Conservation (phyloP, 257 asterid genomes). For the Plantago elongata region DNA sequence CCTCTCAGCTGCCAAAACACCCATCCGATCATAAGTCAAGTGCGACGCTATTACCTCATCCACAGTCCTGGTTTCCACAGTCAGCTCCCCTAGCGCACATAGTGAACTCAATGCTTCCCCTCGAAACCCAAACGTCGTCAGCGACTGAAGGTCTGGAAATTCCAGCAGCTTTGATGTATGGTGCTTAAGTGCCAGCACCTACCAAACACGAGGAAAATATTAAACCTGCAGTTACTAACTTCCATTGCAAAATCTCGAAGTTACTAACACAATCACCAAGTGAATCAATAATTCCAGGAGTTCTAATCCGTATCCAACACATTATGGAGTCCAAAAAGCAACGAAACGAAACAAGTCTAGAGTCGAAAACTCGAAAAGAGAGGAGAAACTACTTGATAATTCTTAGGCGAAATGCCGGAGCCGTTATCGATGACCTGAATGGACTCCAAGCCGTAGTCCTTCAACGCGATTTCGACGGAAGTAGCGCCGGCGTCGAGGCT, state of each 20-base stretch:
- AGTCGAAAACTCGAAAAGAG: not conserved
- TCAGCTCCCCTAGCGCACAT: constrained; percentile 74
- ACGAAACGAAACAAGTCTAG: not conserved
- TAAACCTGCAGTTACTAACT: not conserved
- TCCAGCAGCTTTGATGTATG: constrained; percentile 87
- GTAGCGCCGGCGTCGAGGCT: constrained; percentile 97
- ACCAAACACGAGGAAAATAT: constrained; percentile 4
- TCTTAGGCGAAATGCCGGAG: constrained; percentile 73
- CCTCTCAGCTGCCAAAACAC: constrained; percentile 63
- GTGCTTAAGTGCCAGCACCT: constrained; percentile 87
- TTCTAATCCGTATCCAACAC: no score
- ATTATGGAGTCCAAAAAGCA: no score
- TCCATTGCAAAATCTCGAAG: not conserved
- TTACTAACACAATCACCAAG: not conserved
- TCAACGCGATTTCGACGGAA: constrained; percentile 69
- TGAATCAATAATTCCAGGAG: no score
- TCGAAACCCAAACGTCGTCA: constrained; percentile 86
- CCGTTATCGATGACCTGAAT: constrained; percentile 93
- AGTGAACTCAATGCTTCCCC: constrained; percentile 99
- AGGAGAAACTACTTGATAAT: constrained; percentile 51
- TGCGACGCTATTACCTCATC: constrained; percentile 85
- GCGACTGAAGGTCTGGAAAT: constrained; percentile 75
- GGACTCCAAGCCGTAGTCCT: constrained; percentile 72
- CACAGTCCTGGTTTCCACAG: constrained; percentile 78
- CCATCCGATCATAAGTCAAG: constrained; percentile 66